A percentile compares a stretch with the other conserved stretches of the same genome.
phyloP scores from a whole-genome alignment of 2,329 filamentous ascomycete genomes.

The Purpureocillium lavendulum region DNA sequence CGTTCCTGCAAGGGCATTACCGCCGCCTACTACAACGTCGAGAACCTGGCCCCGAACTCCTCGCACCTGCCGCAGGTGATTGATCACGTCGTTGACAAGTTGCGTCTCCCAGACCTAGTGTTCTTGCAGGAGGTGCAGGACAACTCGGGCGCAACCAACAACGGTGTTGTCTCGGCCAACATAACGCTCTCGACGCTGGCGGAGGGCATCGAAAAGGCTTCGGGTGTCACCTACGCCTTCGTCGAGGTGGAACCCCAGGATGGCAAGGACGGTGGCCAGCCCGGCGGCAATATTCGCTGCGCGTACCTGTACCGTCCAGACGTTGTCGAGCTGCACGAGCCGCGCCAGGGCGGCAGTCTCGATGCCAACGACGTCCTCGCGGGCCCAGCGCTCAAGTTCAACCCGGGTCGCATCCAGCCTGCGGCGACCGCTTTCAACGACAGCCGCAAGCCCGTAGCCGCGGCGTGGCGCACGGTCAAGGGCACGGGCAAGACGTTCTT shows the following conservation, averaged over 20 bases:
- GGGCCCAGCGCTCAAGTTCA: conserved; percentile 50
- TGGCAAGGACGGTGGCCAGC: conserved; percentile 54
- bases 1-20: conserved; percentile 54
- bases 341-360: conserved; percentile 44
- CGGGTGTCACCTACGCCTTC: conserved; percentile 49
- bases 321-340: conserved; percentile 49
- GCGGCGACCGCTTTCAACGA: conserved; percentile 47
- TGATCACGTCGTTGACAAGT: conserved; percentile 54
- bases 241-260: conserved; percentile 51
- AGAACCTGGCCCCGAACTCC: conserved; percentile 54
- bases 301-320: conserved; percentile 62
- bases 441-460: conserved; percentile 60
- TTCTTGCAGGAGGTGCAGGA: conserved; percentile 68
- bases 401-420: conserved; percentile 62
- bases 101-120: conserved; percentile 55
- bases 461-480: conserved; percentile 53
- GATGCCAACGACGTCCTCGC: conserved; percentile 49
- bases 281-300: conserved; percentile 63
- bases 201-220: conserved; percentile 38
- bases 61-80: conserved; percentile 50
- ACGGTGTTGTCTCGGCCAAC: conserved; percentile 49
- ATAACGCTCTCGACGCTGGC: conserved; percentile 49
- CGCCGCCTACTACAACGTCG: conserved; percentile 60
- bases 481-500: conserved; percentile 49
- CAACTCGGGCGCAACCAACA: conserved; percentile 50